phyloP scores from a whole-genome alignment of 2,329 filamentous ascomycete genomes.

The Claviceps arundinis region DNA sequence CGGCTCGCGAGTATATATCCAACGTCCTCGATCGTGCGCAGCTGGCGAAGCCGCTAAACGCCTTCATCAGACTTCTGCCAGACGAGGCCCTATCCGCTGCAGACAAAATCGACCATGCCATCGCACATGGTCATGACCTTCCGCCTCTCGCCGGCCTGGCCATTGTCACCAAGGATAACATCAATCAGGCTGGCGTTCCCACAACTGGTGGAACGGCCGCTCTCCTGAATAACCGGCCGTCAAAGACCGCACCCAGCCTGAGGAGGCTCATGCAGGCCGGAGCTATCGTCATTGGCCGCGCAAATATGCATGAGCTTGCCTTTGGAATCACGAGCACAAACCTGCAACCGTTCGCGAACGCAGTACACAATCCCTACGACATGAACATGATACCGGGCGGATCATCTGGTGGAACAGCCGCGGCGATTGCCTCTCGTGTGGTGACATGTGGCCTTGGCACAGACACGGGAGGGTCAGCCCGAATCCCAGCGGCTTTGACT shows the following conservation, averaged over 20 bases:
- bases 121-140: conserved; percentile 5
- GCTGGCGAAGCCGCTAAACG: conserved; percentile 1
- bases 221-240: conserved; percentile 3
- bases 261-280: conserved; percentile 13
- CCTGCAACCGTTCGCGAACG: conserved; percentile 7
- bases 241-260: conserved; percentile 9
- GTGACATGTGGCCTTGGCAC: conserved; percentile 11
- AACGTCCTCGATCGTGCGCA: background rate
- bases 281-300: conserved; percentile 28
- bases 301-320: conserved; percentile 33
- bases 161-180: conserved; percentile 12
- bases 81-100: conserved; percentile 1
- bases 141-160: conserved; percentile 11
- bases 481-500: conserved; percentile 10
- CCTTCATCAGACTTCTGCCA: conserved; percentile 2
- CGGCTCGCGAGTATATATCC: conserved; percentile 3
- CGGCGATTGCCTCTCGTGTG: conserved; percentile 9
- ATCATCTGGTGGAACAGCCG: conserved; percentile 10
- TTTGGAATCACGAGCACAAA: conserved; percentile 11
- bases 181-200: conserved; percentile 7
- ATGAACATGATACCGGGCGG: conserved; percentile 9
- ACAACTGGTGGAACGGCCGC: conserved; percentile 9
- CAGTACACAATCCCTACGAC: conserved; percentile 9
- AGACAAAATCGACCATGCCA: conserved; percentile 1
- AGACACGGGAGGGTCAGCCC: conserved; percentile 10